Base-by-base conservation (phyloP, 176 grass and related monocot species). In the Stipa capillata region DNA sequence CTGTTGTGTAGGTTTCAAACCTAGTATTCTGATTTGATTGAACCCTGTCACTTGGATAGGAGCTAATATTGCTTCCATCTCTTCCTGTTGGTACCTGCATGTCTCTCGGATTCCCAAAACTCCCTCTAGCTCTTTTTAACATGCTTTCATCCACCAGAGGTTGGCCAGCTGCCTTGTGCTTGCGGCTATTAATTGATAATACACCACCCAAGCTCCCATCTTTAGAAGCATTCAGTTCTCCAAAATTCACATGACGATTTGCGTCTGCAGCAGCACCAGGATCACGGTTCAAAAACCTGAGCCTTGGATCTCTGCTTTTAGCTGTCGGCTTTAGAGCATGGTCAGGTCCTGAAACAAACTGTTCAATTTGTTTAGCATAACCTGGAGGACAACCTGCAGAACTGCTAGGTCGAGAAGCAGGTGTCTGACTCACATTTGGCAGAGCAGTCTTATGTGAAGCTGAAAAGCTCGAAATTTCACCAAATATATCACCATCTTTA, bases 251-350 rank as follows among this genome's bases (percentile, higher is more conserved):
- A 60, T 6, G 52, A 53, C 18, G 58, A 41, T 85, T 87, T 32
- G 41, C 67, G 21, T 90, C 85, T 28, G 79, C 57, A 79, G 78
- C 32, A 69, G 67, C 50, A 77, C 31, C 74, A 65, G 63, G 37
- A 87, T 91, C 88, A 78, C 78, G 83, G 64, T 87, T 93, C 73
- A 93, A 74, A 72, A 96, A 82, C 54, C 76, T 93, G 32, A 93
- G 86, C 83, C 96, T 91, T 79, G 96, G 96, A 79, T 99, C 96
- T 67, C 92, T 93, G 75, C 79, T 89, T 85, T 91, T 93, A 43
- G 75, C 61, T 40, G 60, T 60, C 87, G 82, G 33, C 54, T 93
- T 99, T 36, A 84, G 7, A 60, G 25, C 36, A 49, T 48, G 65
- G 57, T 86, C 86, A 21, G 76, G 68, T 82, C 79, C 89, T 70